Conservation (phyloP, 1,284 basidiomycete species). For the Phylloboletellus chloephorus region DNA sequence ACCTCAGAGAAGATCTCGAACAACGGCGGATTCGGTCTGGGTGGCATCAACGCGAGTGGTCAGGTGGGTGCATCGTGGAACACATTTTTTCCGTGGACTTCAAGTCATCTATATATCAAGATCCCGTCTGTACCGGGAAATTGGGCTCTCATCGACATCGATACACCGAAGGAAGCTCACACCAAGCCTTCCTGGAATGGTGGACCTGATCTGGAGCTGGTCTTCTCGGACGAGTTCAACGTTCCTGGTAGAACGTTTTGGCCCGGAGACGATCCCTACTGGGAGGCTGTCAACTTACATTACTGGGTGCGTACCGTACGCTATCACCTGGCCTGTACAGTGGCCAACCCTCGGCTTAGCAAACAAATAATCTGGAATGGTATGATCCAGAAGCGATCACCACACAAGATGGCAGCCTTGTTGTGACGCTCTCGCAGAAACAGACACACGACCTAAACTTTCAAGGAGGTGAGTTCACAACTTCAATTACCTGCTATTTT, state of each 20-base stretch:
- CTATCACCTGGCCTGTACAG: conserved; percentile 33
- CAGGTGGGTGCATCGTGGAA: conserved; percentile 38
- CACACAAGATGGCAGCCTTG: conserved; percentile 60
- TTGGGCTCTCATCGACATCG: conserved; percentile 58
- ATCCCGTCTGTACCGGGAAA: conserved; percentile 48
- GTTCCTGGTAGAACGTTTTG: conserved; percentile 68
- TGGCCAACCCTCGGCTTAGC: conserved; percentile 37
- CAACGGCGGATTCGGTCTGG: conserved; percentile 56
- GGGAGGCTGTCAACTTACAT: conserved; percentile 67
- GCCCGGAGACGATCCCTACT: conserved; percentile 64
- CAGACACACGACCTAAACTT: conserved; percentile 57
- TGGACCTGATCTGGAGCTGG: conserved; percentile 47
- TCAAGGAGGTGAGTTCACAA: conserved; percentile 40
- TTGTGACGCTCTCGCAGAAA: conserved; percentile 56
- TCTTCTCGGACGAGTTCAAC: conserved; percentile 81
- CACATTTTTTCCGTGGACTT: conserved; percentile 27
- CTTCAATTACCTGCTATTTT: conserved; percentile 2
- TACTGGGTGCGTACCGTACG: conserved; percentile 42
- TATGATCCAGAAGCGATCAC: conserved; percentile 63
- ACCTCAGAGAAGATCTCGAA: conserved; percentile 32
- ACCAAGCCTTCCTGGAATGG: conserved; percentile 46
- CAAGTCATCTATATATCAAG: conserved; percentile 26
- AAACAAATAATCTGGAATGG: conserved; percentile 57
- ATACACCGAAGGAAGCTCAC: conserved; percentile 55
- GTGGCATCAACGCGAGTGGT: conserved; percentile 70